Conservation (phyloP, 441 rosid genomes). For the Adansonia gregorii region DNA sequence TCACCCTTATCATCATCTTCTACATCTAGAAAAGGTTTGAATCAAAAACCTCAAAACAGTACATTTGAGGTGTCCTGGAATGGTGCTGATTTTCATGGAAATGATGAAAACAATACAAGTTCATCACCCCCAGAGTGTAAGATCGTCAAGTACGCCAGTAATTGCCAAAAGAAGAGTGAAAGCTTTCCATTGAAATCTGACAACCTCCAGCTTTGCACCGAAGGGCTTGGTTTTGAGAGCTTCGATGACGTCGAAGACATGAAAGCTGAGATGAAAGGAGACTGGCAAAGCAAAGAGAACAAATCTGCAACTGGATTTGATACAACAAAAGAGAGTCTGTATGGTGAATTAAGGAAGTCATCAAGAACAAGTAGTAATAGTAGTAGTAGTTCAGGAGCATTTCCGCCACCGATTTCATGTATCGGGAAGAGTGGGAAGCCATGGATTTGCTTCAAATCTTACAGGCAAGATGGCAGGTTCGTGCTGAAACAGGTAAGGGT, state of each 20-base stretch:
- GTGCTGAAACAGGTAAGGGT: constrained; percentile 74
- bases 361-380: constrained; percentile 25
- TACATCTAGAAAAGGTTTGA: constrained; percentile 27
- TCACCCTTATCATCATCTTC: constrained; percentile 11
- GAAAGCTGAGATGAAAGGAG: constrained; percentile 38
- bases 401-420: constrained; percentile 74
- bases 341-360: constrained; percentile 39
- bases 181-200: constrained; percentile 48
- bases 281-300: constrained; percentile 33
- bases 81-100: constrained; percentile 17
- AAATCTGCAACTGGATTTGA: constrained; percentile 3
- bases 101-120: constrained; percentile 17
- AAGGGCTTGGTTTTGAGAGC: constrained; percentile 93
- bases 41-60: background rate
- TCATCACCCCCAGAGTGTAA: too few relatives aligned
- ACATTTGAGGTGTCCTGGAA: background rate
- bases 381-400: constrained; percentile 29
- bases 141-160: background rate
- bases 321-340: constrained; percentile 18
- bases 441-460: constrained; percentile 71
- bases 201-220: constrained; percentile 84
- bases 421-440: constrained; percentile 69
- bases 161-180: constrained; percentile 39
- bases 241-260: constrained; percentile 64
- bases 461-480: constrained; percentile 77